Base-by-base conservation (phyloP, 257 asterid genomes). In the Plantago major region DNA sequence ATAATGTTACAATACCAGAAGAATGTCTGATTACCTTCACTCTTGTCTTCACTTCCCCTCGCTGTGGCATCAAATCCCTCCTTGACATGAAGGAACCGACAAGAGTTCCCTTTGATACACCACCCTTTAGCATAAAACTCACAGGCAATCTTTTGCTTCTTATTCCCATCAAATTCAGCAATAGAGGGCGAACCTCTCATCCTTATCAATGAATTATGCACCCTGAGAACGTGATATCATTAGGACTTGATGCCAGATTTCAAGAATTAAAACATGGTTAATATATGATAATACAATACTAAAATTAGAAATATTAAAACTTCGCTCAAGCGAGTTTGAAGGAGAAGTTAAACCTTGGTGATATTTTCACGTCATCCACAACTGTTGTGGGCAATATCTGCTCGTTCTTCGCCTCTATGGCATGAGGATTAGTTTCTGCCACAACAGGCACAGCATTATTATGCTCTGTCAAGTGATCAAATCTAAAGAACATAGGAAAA, bases 121-220 rank as follows among this genome's bases (percentile, higher is more conserved):
- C 97, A 93, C 42, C 99, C 99, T 74, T 81, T 83, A 57, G 92
- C 80, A 65, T 85, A 81, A 73, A 81, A 93, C 33, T 82, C 86
- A 63, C 97, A 93, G 46, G 71, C 66, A 66, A 81, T 77, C 71
- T 76, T 88, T 43, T 67, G 65, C 68, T 86, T 77, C 82, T 89
- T 89, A 65, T 68, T 80, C 12, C 75, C 74, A 46, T 62, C 76
- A 72, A 62, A 56, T 62, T 76, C 81, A 37, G 70, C 64, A 63
- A 66, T 75, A 62, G 84, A 70, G 70, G 84, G 71, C 46, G 66
- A 72, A 71, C 82, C 81, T 73, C 86, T 81, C 55, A 66, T 71
- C 74, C 86, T 79, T 69, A 78, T 18, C 33, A 63, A 80, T 0
- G 77, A 69, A 66, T 67, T 75, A 72, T 66, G 80, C 60, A 70